These are phyloP conservation scores for Encephalitozoon hellem DNA, from an alignment of 371 early-diverging fungal genomes.

Conservation along the genomic window DNA sequence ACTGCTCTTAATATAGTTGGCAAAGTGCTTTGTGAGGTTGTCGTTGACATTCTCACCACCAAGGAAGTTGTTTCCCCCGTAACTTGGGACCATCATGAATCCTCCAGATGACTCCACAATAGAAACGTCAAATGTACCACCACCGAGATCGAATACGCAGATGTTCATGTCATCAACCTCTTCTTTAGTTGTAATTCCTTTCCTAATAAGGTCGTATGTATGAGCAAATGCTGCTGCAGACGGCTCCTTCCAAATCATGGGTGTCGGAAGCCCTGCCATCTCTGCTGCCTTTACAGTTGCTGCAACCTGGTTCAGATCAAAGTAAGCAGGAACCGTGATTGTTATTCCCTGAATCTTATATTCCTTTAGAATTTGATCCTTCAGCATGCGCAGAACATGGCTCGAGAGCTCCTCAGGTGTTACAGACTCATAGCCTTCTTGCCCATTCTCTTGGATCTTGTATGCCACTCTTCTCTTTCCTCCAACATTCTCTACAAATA, in stretches of 20 bases:
- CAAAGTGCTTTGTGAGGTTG: constrained; percentile 53
- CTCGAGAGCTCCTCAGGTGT: constrained; percentile 87
- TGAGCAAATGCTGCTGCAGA: constrained; percentile 94
- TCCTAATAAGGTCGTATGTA: constrained; percentile 64
- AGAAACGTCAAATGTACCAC: constrained; percentile 62
- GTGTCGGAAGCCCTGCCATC: constrained; percentile 53
- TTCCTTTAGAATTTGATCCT: constrained; percentile 64
- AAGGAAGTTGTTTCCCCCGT: constrained; percentile 61
- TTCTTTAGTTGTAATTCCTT: constrained; percentile 67
- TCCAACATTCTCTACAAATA: constrained; percentile 15
- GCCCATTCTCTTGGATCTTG: constrained; percentile 66
- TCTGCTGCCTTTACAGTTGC: constrained; percentile 58
- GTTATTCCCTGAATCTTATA: constrained; percentile 45
- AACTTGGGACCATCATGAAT: constrained; percentile 55
- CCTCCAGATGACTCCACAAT: constrained; percentile 54
- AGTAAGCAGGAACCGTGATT: constrained; percentile 62
- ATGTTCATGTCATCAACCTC: constrained; percentile 65
- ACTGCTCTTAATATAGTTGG: constrained; percentile 37
- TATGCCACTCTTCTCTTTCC: constrained; percentile 40
- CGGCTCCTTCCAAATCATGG: constrained; percentile 66
- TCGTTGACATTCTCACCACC: constrained; percentile 62
- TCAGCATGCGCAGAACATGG: constrained; percentile 88
- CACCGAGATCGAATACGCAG: constrained; percentile 62
- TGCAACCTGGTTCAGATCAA: constrained; percentile 61
- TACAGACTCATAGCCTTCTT: constrained; percentile 72